Evolutionary conservation across 441 rosid genomes (phyloP), one percentile per base, ranked within the genome.

Genomic region (Populus trichocarpa): DNA sequence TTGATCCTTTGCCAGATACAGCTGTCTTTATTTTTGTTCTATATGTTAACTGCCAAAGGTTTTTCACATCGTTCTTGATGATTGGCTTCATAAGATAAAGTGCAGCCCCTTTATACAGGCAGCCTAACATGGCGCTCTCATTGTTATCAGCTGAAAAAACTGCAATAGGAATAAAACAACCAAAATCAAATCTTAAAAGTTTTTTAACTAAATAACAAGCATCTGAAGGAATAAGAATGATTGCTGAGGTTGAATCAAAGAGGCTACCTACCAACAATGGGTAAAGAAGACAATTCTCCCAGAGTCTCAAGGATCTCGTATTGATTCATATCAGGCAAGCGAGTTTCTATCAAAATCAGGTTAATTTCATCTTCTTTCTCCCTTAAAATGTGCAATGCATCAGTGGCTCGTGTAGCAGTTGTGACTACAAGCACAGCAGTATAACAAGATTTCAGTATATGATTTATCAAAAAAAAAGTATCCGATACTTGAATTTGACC

Each of bases 41-140:
- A 77, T 70, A 38, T 18, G 84, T 72, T 64, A 83, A 80, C 79
- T 87, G 91, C 92, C 94, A 88, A 11, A 88, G 86, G 78, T 72
- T 69, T 73, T 83, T 82, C 18, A 86, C 32, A 36, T 87, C 78
- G 5, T 73, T 36, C 77, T 69, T 70, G 76, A 66, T 57, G 42
- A 89, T 69, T 53, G 91, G 91, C 74, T 89, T 90, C 64, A 79
- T 73, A 69, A 87, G 81, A 76, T 84, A 83, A 23, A 83, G 77
- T 8, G 12, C 32, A 4, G 90, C 91, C 78, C 92, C 92, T 76
- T 82, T 85, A 25, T 69, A 76, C 46, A 86, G 81, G 61, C 86
- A 57, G 59, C 89, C 90, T 13, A 84, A 28, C 78, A 87, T 78
- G 76, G 75, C 67, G 8, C 75, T 79, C 75, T 71, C 83, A 61